These are phyloP conservation scores for Gracilaria gracilis DNA, from an alignment of 23 red algal species.

Conservation along the genomic window DNA sequence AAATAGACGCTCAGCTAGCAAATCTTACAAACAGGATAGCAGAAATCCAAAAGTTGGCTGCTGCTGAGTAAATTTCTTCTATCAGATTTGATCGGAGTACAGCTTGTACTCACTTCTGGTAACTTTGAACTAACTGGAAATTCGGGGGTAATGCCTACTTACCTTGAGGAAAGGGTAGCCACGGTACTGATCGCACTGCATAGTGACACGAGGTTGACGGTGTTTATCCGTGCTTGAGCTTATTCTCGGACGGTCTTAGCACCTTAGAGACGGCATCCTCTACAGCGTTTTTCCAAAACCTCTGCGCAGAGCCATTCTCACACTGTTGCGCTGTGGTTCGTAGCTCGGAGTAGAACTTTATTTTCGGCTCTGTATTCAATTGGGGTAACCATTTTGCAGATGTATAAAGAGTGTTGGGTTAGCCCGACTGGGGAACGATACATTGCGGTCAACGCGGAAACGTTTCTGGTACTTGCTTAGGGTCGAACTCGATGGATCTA, in stretches of 20 bases:
- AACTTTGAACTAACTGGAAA: background rate
- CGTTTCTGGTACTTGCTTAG: background rate
- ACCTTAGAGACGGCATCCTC: slow-evolving; percentile 36
- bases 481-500: slow-evolving; percentile 69
- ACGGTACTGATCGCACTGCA: background rate
- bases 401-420: background rate
- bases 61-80: slow-evolving; percentile 13
- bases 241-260: slow-evolving; percentile 46
- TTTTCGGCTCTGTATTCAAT: slow-evolving; percentile 76
- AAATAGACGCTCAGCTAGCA: slow-evolving; percentile 70
- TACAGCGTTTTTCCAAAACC: slow-evolving; percentile 47
- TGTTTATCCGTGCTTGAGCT: slow-evolving; percentile 17
- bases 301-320: slow-evolving; percentile 33
- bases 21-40: slow-evolving; percentile 51
- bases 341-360: slow-evolving; percentile 97
- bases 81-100: background rate
- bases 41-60: slow-evolving; percentile 68
- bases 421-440: background rate
- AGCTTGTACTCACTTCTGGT: background rate
- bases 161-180: background rate
- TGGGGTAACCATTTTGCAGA: background rate
- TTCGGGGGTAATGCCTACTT: background rate
- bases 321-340: slow-evolving; percentile 30
- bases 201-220: background rate
- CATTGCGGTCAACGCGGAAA: background rate